phyloP scores from a whole-genome alignment of 2,329 filamentous ascomycete genomes.

The Neurospora sp. region DNA sequence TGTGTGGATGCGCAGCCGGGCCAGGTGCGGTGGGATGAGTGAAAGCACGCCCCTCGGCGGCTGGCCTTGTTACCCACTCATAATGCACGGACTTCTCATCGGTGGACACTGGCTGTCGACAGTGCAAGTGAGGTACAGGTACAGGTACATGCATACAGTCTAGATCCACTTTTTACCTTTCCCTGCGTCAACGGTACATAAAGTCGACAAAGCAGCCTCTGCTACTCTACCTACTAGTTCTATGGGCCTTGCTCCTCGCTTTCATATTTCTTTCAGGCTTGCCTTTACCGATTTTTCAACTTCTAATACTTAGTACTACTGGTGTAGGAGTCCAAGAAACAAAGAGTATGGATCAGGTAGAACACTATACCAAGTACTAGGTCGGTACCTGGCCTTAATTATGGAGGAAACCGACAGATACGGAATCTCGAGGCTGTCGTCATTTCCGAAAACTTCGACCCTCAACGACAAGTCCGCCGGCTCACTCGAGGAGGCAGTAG shows the following conservation, averaged over 20 bases:
- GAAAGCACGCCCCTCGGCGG: neutral
- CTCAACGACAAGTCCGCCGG: neutral
- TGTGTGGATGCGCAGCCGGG: neutral
- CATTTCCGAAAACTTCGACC: neutral
- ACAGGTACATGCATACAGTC: neutral
- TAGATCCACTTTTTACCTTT: neutral
- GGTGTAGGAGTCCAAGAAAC: neutral
- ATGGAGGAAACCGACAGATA: neutral
- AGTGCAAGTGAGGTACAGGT: neutral
- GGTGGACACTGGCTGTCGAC: neutral
- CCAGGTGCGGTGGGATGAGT: neutral
- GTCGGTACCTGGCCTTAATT: neutral
- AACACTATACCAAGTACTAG: neutral
- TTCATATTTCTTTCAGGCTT: neutral
- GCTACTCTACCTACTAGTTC: neutral
- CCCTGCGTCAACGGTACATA: neutral
- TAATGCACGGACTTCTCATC: neutral
- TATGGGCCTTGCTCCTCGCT: neutral
- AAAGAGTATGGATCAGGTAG: neutral
- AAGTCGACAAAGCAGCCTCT: neutral
- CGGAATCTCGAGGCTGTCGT: neutral
- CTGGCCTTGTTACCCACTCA: neutral
- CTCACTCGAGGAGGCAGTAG: neutral
- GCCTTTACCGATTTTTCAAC: neutral
- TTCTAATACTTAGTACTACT: neutral